A percentile compares a stretch with the other conserved stretches of the same genome.
Evolutionary conservation across 306 rosid genomes (phyloP).

Genomic region (Gastrolobium villosum): DNA sequence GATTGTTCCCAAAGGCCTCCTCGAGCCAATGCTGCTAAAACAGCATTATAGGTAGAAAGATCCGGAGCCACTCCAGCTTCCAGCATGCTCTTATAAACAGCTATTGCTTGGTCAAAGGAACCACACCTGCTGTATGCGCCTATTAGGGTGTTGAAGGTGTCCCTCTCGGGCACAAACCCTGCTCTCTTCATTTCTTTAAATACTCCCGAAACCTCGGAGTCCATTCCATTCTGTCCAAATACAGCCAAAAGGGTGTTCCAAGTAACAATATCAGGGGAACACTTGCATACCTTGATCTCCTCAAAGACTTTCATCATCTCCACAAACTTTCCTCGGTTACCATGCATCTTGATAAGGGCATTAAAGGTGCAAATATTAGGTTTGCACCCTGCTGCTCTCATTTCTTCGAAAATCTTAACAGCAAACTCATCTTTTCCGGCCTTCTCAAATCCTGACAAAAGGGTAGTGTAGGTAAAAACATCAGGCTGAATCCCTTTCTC

Average conservation of each 20-base stretch:
- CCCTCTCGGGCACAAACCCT: constrained; percentile 93
- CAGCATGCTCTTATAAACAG: constrained; percentile 81
- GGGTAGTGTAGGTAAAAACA: constrained; percentile 90
- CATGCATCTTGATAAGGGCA: constrained; percentile 93
- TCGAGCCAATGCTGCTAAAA: constrained; percentile 91
- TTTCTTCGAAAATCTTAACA: constrained; percentile 68
- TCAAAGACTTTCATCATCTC: constrained; percentile 94
- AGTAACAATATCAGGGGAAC: constrained; percentile 87
- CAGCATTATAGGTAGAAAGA: constrained; percentile 88
- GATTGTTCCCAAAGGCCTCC: constrained; percentile 95
- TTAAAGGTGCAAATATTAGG: constrained; percentile 91
- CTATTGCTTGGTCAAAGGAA: constrained; percentile 85
- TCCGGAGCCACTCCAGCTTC: constrained; percentile 91
- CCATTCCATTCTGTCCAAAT: constrained; percentile 93
- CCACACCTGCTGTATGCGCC: constrained; percentile 95
- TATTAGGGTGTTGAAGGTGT: constrained; percentile 86
- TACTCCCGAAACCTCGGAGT: constrained; percentile 79
- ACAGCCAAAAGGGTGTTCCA: constrained; percentile 96
- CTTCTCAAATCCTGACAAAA: constrained; percentile 82
- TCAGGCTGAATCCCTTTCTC: constrained; percentile 85
- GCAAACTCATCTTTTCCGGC: constrained; percentile 88
- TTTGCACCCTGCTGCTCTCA: constrained; percentile 76
- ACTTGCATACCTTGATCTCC: constrained; percentile 68
- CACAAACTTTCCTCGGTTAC: constrained; percentile 80
- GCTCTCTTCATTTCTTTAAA: constrained; percentile 96